Base-by-base conservation (phyloP, 345 rosid species). In the Anacardium occidentale region DNA sequence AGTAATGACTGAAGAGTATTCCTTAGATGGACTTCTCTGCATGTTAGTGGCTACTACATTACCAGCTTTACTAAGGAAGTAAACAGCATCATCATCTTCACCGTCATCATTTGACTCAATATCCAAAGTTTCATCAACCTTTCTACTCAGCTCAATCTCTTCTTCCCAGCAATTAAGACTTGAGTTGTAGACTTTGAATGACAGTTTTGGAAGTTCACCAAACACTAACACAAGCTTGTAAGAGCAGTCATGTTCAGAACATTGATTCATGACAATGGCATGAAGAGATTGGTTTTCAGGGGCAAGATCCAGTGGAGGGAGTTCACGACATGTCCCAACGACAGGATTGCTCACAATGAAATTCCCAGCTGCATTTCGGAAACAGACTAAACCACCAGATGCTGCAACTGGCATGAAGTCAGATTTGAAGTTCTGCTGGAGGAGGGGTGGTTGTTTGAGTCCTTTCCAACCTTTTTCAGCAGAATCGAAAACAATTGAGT, bases 1-100 rank as follows among this genome's bases (percentile, higher is more conserved):
- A n/a, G 86, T 84, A 11, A 81, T 76, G 50, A 93, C 87, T 0
- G 97, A 91, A 44, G 97, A 91, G 79, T 84, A 91, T 70, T 88
- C 96, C 88, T 93, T 93, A 0, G 94, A 86, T 13, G 98, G 97
- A 65, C 90, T 93, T 80, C 98, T 83, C 71, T 86, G 91, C 82
- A 91, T 86, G 65, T 83, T 85, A 0, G 97, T 88, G 1, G 87
- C 81, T 53, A 93, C 90, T 8, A 90, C 91, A 20, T 85, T 86
- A 62, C 98, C 98, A 9, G 89, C 81, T 47, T 82, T 91, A 66
- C 97, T 91, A 11, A 93, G 92, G 83, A 88, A 93, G 83, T 93
- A 93, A 10, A 93, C 83, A 11, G 90, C 86, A 73, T 66, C 81
- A 11, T 70, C 73, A 68, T 68, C 69, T 7, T 42, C 67, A 29